Conservation (phyloP, 1,284 basidiomycete genomes). For the Lignosus rhinocerotis region DNA sequence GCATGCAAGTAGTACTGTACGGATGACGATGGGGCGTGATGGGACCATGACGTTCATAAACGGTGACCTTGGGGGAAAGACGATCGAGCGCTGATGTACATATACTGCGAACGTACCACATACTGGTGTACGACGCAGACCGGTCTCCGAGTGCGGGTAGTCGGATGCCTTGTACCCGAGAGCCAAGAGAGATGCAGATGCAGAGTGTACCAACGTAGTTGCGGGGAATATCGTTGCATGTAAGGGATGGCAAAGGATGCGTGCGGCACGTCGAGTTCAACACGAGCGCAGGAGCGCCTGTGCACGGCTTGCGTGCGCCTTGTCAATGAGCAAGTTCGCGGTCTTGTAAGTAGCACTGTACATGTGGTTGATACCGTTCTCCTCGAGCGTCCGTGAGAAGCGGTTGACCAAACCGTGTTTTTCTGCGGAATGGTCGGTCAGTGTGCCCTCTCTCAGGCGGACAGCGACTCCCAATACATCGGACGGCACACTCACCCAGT, state of each 20-base stretch:
- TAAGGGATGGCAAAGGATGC: neutral
- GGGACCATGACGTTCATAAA: neutral
- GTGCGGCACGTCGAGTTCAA: constrained; percentile 14
- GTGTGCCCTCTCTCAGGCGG: neutral
- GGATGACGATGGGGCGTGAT: neutral
- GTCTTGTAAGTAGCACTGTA: constrained; percentile 85
- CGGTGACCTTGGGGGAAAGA: no score
- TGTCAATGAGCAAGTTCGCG: constrained; percentile 71
- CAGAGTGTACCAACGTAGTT: neutral
- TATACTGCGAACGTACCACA: no score
- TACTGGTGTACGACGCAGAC: no score
- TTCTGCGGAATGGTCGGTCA: constrained; percentile 39
- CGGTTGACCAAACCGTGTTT: constrained; percentile 77
- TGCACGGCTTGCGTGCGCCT: constrained; percentile 32
- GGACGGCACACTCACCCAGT: constrained; percentile 46
- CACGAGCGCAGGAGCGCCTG: constrained; percentile 33
- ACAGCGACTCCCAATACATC: neutral
- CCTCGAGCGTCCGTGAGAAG: constrained; percentile 71
- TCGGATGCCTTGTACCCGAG: no score
- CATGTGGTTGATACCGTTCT: constrained; percentile 78
- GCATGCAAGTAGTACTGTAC: constrained; percentile 7
- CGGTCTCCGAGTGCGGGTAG: no score
- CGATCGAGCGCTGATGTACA: no score
- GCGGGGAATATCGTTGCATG: neutral
- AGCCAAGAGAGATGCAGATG: no score